Evolutionary conservation across 257 asterid genomes (phyloP), one percentile per base, ranked within the genome.

Genomic region (Solanum pimpinellifolium): DNA sequence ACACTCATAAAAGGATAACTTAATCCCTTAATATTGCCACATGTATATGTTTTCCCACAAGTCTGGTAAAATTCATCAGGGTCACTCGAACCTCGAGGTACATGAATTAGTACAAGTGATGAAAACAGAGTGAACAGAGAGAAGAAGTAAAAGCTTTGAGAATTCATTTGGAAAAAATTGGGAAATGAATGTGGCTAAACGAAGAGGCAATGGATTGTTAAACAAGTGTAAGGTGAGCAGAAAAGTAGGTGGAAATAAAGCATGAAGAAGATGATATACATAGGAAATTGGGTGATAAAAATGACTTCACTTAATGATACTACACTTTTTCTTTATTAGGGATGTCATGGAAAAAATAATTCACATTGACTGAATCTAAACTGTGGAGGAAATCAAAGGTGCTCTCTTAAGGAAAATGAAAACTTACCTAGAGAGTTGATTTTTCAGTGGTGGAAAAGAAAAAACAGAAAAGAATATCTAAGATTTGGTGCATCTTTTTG

Each of bases 1-100:
- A 10, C 2, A 72, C 89, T 91, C 16, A 95, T 92, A 80, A 95
- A 95, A 25, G 98, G 98, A 80, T 95, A 95, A 49, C 90, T 88
- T 44, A 95, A 73, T 41, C 73, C 80, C 9, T 90, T 88, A 87
- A 92, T 90, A 4, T 52, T 2, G 21, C 98, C 98, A 70, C 98
- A 95, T 88, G 70, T 90, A 92, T 91, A 95, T 0, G 87, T 68
- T 88, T 89, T 89, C 81, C 90, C 89, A 77, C 98, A 94, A 18
- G 86, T 52, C 2, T 52, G 65, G 89, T 92, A 93, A 23, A 84
- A 89, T 20, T 84, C 86, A 10, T 84, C 78, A 0, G 90, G 89
- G 60, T 52, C 42, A 87, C 92, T 75, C 5, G 88, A 86, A 76
- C 69, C 93, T 20, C 16, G 37, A 4, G 73, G 88, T 41, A 91